These are phyloP conservation scores for Suillus decipiens DNA, from an alignment of 768 basidiomycete genomes.

Conservation along the genomic window DNA sequence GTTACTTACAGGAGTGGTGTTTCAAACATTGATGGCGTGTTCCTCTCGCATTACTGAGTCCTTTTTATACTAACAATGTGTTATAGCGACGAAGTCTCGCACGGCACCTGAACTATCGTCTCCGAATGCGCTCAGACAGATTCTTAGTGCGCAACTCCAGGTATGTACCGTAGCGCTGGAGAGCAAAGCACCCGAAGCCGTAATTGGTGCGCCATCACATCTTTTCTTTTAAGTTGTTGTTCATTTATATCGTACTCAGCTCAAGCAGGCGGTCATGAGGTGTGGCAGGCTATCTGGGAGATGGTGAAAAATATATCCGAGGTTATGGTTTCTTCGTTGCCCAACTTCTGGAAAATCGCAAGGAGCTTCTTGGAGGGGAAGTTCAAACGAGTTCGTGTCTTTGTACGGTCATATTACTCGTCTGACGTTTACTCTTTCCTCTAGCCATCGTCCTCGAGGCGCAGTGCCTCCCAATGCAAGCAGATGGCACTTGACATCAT, in stretches of 20 bases:
- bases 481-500: slow-evolving; percentile 89
- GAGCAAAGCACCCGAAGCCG: slow-evolving; percentile 59
- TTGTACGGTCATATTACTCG: neutral
- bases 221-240: neutral
- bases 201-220: slow-evolving; percentile 50
- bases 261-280: slow-evolving; percentile 67
- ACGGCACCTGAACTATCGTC: slow-evolving; percentile 35
- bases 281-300: slow-evolving; percentile 78
- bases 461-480: slow-evolving; percentile 80
- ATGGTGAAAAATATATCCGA: slow-evolving; percentile 90
- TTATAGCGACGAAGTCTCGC: slow-evolving; percentile 50
- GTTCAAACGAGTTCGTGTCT: slow-evolving; percentile 65
- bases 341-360: slow-evolving; percentile 93
- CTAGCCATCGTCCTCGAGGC: slow-evolving; percentile 52
- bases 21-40: slow-evolving; percentile 49
- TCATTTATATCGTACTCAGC: slow-evolving; percentile 43
- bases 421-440: slow-evolving; percentile 17
- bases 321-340: slow-evolving; percentile 77
- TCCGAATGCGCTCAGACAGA: slow-evolving; percentile 41
- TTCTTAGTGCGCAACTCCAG: slow-evolving; percentile 60
- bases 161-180: slow-evolving; percentile 61
- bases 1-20: slow-evolving; percentile 55
- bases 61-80: slow-evolving; percentile 1
- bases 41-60: slow-evolving; percentile 10
- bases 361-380: slow-evolving; percentile 92